Conservation (phyloP, 805 yeast genomes). For the Wickerhamomyces hampshirensis region DNA sequence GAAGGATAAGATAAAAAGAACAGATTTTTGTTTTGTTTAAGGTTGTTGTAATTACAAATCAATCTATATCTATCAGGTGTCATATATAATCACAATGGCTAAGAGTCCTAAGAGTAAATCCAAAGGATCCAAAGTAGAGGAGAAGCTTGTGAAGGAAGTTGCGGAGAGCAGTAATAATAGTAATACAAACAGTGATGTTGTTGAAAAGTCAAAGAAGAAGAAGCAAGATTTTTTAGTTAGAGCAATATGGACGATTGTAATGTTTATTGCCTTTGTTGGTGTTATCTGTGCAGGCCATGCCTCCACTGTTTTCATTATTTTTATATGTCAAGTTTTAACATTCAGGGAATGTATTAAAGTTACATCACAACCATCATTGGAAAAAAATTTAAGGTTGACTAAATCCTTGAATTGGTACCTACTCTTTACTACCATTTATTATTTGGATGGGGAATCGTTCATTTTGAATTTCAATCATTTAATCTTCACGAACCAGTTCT, state of each 20-base stretch:
- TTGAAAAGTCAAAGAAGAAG: constrained; percentile 44
- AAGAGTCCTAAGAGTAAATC: background rate
- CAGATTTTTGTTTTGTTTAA: no score
- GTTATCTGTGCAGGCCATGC: constrained; percentile 81
- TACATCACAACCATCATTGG: constrained; percentile 71
- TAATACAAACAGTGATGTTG: background rate
- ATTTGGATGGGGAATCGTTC: constrained; percentile 80
- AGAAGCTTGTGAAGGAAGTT: background rate
- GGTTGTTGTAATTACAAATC: no score
- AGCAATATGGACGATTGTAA: constrained; percentile 89
- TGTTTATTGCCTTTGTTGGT: constrained; percentile 71
- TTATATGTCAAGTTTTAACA: constrained; percentile 72
- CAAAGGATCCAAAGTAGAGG: background rate
- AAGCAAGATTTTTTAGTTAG: constrained; percentile 82
- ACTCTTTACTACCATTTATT: constrained; percentile 79
- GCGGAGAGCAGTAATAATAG: no score
- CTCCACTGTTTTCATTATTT: constrained; percentile 68
- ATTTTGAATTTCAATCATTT: constrained; percentile 58
- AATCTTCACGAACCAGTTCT: constrained; percentile 45
- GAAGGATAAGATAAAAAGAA: no score
- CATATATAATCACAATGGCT: no score
- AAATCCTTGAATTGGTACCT: constrained; percentile 91
- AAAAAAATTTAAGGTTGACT: constrained; percentile 77
- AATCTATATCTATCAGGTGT: no score
- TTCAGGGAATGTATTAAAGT: constrained; percentile 91